Base-by-base conservation (phyloP, 371 early-diverging fungal species). In the Rhizomucor miehei region DNA sequence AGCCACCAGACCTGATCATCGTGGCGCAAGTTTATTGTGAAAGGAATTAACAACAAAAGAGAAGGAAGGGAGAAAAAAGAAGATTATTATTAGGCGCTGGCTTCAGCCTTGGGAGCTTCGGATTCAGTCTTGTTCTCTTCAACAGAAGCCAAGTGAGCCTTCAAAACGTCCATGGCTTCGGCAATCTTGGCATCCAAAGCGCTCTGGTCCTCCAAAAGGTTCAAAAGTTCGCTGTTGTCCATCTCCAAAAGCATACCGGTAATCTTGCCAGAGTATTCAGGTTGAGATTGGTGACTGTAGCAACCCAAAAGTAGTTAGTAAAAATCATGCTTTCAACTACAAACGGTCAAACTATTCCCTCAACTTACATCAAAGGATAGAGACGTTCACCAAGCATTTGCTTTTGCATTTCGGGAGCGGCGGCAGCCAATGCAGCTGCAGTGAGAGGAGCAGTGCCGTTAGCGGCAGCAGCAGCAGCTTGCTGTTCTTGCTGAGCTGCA, bases 231-330 rank as follows among this genome's bases (percentile, higher is more conserved):
- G 50, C 77, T 66, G 63, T 89, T 89, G 65, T 92, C 91, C 93
- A 94, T 94, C 73, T 94, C 95, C 52, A 94, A 77, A 48, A 94
- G 79, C 94, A 94, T 94, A 56, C 95, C 95, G 25, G 95, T 94
- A 64, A 94, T 89, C 84, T 94, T 94, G 60, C 90, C 89, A 57
- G 93, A 89, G 48, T 67, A 66, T 25, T 79, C 77, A 47, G 81
- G 82, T 57, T 88, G 82, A 53, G 65, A 65, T 40, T 56, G 62
- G 54, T 63, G 65, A 45, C 58, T 58, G 1, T 8, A 23, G 2
- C 1, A 46, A 21, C 36, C 6, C 8, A 34, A 10, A 20, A 35
- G 4, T 41, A 34, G 39, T 25, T 40, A 34, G 35, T 21, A 13
- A n/a, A n/a, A 25, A 14, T 34, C 16, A 11, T 6, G 4, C 10